phyloP scores from a whole-genome alignment of 2,329 filamentous ascomycete genomes.

The Aspergillus versicolor region DNA sequence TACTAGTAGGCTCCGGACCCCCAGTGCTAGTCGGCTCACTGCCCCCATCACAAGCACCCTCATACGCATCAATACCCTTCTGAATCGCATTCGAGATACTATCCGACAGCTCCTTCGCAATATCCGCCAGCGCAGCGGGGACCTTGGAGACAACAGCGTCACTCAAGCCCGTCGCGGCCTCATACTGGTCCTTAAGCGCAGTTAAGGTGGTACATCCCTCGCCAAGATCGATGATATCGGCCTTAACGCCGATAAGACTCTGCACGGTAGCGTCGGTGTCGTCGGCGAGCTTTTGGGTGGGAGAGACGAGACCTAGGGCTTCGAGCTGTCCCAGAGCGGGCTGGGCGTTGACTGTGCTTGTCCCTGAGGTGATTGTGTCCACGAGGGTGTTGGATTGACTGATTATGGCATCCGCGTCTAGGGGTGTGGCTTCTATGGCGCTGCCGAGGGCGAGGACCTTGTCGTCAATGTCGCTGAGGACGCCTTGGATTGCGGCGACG shows the following conservation, averaged over 20 bases:
- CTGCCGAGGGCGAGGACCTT: slow-evolving; percentile 13
- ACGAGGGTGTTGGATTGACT: slow-evolving; percentile 10
- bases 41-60: neutral
- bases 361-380: slow-evolving; percentile 13
- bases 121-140: slow-evolving; percentile 9
- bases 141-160: slow-evolving; percentile 5
- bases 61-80: slow-evolving; percentile 25
- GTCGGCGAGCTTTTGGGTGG: slow-evolving; percentile 13
- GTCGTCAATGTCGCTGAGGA: slow-evolving; percentile 13
- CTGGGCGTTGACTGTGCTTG: slow-evolving; percentile 9
- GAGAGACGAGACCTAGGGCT: slow-evolving; percentile 15
- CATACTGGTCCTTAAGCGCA: slow-evolving; percentile 3
- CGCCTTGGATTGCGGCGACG: slow-evolving; percentile 11
- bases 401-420: slow-evolving; percentile 7
- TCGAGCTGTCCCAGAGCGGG: slow-evolving; percentile 7
- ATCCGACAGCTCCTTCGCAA: slow-evolving; percentile 22
- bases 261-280: slow-evolving; percentile 7
- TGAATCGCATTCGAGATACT: slow-evolving; percentile 29
- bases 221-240: slow-evolving; percentile 8
- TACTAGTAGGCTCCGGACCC: neutral
- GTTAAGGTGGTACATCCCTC: slow-evolving; percentile 1
- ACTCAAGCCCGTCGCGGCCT: neutral
- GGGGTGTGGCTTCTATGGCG: neutral
- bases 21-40: neutral
- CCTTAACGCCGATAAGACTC: slow-evolving; percentile 9